Evolutionary conservation across 2,329 filamentous ascomycete genomes (phyloP), one percentile per base, ranked within the genome.

Genomic region (Emmonsia crescens): DNA sequence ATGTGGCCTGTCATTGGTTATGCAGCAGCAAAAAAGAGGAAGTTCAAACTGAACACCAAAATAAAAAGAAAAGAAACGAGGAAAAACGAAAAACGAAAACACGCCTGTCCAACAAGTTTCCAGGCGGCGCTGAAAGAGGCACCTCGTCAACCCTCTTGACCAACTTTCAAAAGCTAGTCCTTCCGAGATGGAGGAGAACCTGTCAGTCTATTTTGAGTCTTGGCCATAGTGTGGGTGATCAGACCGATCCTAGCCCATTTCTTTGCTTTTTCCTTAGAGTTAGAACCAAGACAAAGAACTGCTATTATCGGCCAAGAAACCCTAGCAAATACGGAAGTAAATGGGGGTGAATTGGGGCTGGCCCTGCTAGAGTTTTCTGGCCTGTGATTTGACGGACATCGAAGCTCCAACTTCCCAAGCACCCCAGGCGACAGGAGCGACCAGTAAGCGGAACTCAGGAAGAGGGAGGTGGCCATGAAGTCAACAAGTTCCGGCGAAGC

Each of bases 1-100:
- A 57, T 57, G 55, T 33, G 40, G 40, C 3, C 55, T 57, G 55
- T 57, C 55, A 57, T 57, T 57, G 55, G 55, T 46, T 46, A 57
- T 44, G 55, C 40, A 31, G 40, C 3, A 57, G 24, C 24, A 40
- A 57, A 57, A 57, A 33, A 16, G 38, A 46, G 33, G 27, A n/a
- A 9, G 24, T n/a, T n/a, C 31, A 29, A 16, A 27, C 9, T 42
- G 54, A 36, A 57, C 54, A 38, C 21, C 12, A 42, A 24, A 57
- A 42, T 21, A 38, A 55, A 40, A 42, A n/a, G 33, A 40, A 40
- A 56, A 1, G 16, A 56, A 56, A 40, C 27, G 8, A 57, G 14
- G 14, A 24, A 27, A 55, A 21, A 12, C 4, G 12, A 36, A 55
- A 55, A 38, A 38, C 48, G 27, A n/a, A 57, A 46, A 31, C 2